phyloP scores from a whole-genome alignment of 108 stramenopile genomes.

The Nannochloropsis salina region DNA sequence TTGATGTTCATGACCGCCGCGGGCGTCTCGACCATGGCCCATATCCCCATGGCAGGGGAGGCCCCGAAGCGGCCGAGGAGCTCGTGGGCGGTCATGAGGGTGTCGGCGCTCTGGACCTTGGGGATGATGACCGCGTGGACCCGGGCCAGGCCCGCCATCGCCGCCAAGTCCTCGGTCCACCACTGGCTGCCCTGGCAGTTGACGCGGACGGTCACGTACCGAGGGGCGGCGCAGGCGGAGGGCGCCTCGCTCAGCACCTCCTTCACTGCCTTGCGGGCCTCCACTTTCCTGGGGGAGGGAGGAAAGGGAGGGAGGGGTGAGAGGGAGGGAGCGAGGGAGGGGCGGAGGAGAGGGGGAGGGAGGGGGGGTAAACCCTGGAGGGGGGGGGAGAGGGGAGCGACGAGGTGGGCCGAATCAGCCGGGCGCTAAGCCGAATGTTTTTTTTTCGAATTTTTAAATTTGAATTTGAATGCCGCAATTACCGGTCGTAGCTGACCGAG shows the following conservation, averaged over 20 bases:
- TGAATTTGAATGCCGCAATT: neutral
- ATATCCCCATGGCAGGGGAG: neutral
- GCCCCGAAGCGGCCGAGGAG: neutral
- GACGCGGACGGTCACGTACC: neutral
- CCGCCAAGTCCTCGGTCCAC: neutral
- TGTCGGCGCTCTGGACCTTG: neutral
- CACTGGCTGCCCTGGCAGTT: neutral
- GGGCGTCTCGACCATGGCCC: slow-evolving; percentile 6
- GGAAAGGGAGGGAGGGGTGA: neutral
- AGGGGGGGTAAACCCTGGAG: too few species aligned
- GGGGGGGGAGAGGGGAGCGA: too few species aligned
- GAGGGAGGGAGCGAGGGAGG: neutral
- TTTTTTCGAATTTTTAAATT: too few species aligned
- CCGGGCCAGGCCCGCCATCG: neutral
- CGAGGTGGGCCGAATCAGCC: too few species aligned
- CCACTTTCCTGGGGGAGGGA: neutral
- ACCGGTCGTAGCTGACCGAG: neutral
- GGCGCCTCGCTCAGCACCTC: neutral
- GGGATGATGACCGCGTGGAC: neutral
- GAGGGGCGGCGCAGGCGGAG: neutral
- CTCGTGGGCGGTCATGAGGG: neutral
- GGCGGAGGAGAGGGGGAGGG: neutral
- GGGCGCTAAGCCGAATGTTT: too few species aligned
- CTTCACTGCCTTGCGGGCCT: neutral
- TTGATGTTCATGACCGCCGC: slow-evolving; percentile 9